These are phyloP conservation scores for Plectranthus barbatus DNA, from an alignment of 257 asterid species.

Conservation along the genomic window DNA sequence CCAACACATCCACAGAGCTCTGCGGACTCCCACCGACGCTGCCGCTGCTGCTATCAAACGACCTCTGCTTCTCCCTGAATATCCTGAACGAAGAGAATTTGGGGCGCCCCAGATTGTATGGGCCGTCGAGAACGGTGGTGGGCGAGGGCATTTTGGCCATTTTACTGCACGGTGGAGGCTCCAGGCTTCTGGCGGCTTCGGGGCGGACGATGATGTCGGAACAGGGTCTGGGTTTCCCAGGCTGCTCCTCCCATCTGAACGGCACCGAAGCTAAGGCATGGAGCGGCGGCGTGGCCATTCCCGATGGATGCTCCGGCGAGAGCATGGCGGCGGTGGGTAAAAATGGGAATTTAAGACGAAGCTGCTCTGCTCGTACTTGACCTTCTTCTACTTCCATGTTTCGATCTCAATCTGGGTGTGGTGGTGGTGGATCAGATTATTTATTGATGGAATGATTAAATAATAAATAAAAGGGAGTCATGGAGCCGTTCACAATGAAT, in stretches of 20 bases:
- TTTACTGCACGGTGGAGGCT: slow-evolving; percentile 51
- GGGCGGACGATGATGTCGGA: slow-evolving; percentile 38
- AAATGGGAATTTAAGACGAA: slow-evolving; percentile 40
- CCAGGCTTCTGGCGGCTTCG: slow-evolving; percentile 34
- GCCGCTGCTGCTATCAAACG: slow-evolving; percentile 36
- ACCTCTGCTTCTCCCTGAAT: slow-evolving; percentile 20
- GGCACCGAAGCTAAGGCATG: slow-evolving; percentile 58
- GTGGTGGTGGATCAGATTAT: too few species aligned
- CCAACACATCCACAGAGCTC: slow-evolving; percentile 16
- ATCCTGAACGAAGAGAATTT: slow-evolving; percentile 52
- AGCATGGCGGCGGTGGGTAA: slow-evolving; percentile 9
- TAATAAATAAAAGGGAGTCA: background rate
- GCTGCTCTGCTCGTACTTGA: background rate
- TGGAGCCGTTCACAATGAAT: background rate
- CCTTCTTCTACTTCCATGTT: slow-evolving; percentile 26
- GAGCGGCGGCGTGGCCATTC: slow-evolving; percentile 50
- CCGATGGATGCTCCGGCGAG: slow-evolving; percentile 44
- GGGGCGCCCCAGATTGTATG: slow-evolving; percentile 30
- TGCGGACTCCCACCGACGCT: slow-evolving; percentile 24
- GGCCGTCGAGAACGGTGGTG: slow-evolving; percentile 63
- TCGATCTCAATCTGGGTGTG: too few species aligned
- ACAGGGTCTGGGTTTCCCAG: slow-evolving; percentile 75
- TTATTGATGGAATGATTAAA: too few species aligned
- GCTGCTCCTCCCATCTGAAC: slow-evolving; percentile 77
- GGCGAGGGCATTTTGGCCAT: slow-evolving; percentile 45